These are phyloP conservation scores for Mucor sp. DNA, from an alignment of 371 early-diverging fungal genomes.

Conservation along the genomic window DNA sequence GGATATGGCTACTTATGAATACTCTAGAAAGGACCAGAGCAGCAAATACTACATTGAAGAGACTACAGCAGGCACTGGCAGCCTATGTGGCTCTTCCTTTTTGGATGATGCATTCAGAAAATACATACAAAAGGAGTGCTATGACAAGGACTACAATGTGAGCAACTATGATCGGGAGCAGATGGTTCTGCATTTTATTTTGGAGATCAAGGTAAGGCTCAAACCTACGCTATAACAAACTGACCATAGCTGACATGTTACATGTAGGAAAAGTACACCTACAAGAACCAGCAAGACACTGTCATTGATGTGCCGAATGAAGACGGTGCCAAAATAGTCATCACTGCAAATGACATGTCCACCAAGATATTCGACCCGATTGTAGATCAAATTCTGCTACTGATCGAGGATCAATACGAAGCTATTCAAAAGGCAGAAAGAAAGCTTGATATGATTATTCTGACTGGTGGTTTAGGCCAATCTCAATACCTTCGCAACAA, in stretches of 20 bases:
- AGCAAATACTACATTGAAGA: constrained; percentile 37
- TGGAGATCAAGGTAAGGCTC: constrained; percentile 32
- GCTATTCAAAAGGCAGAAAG: neutral
- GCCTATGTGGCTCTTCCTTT: constrained; percentile 54
- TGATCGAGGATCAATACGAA: constrained; percentile 2
- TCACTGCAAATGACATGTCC: constrained; percentile 6
- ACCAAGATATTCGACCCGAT: constrained; percentile 16
- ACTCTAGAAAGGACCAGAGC: constrained; percentile 19
- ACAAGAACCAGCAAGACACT: neutral
- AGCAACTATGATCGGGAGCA: constrained; percentile 31
- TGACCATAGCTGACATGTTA: neutral
- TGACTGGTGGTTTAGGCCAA: constrained; percentile 20
- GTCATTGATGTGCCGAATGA: neutral
- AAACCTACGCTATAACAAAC: neutral
- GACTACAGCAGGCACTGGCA: constrained; percentile 49
- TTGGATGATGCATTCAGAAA: constrained; percentile 48
- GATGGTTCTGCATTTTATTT: constrained; percentile 34
- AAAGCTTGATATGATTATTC: constrained; percentile 12
- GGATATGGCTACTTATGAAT: constrained; percentile 49
- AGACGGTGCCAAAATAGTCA: neutral
- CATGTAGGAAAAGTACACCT: neutral
- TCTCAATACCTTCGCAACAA: constrained; percentile 11
- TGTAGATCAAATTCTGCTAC: neutral
- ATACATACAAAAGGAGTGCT: constrained; percentile 29
- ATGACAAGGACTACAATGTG: constrained; percentile 22